Percentiles rank a stretch among this genome's conserved stretches.
Evolutionary conservation across 1,284 basidiomycete genomes (phyloP).

Genomic region (Vanrija sp.): DNA sequence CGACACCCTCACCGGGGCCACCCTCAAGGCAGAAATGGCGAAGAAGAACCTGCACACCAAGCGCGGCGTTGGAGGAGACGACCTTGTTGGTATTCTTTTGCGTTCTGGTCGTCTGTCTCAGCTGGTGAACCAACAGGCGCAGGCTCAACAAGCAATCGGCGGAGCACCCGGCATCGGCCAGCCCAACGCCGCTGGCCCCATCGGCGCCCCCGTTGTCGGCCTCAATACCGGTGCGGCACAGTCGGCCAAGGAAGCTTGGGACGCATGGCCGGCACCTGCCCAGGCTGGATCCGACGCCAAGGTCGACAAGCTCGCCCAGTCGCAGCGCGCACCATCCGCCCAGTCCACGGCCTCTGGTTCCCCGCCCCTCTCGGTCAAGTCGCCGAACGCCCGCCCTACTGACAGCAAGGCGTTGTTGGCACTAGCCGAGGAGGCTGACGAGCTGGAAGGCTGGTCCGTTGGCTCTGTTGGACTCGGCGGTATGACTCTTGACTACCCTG

Average conservation of each 20-base stretch:
- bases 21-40: slow-evolving; percentile 97
- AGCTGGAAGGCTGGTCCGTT: slow-evolving; percentile 46
- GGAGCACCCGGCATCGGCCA: too few species aligned
- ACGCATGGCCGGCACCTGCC: slow-evolving; percentile 20
- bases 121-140: slow-evolving; percentile 16
- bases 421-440: slow-evolving; percentile 47
- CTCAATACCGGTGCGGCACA: slow-evolving; percentile 10
- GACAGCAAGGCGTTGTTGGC: slow-evolving; percentile 48
- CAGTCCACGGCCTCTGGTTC: slow-evolving; percentile 32
- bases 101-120: slow-evolving; percentile 35
- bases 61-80: slow-evolving; percentile 59
- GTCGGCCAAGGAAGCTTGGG: slow-evolving; percentile 38
- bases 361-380: slow-evolving; percentile 31
- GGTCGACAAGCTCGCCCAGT: slow-evolving; percentile 9
- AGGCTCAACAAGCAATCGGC: slow-evolving; percentile 3
- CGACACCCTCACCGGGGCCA: slow-evolving; percentile 88
- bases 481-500: slow-evolving; percentile 19
- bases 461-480: slow-evolving; percentile 29
- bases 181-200: neutral
- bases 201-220: neutral
- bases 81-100: slow-evolving; percentile 41
- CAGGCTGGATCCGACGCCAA: slow-evolving; percentile 8
- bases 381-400: slow-evolving; percentile 30
- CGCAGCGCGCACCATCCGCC: slow-evolving; percentile 4
- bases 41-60: slow-evolving; percentile 99